Evolutionary conservation across 257 asterid genomes (phyloP).

Genomic region (Salvia rosmarinus): DNA sequence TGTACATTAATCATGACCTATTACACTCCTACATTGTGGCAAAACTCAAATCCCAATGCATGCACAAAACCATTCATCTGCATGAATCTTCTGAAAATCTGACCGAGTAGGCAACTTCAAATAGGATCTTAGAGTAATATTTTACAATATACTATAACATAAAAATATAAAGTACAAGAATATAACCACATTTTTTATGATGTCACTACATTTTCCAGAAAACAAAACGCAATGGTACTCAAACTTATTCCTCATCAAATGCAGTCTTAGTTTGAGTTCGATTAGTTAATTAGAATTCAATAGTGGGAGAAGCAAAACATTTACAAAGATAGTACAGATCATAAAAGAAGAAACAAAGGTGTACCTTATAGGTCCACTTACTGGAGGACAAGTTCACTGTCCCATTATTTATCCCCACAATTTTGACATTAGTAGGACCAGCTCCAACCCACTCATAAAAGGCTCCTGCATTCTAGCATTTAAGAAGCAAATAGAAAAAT

Average conservation of each 20-base stretch:
- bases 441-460: conserved; percentile 89
- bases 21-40: conserved; percentile 2
- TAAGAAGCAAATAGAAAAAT: conserved; percentile 23
- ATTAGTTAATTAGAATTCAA: not conserved
- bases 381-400: conserved; percentile 63
- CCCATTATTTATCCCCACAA: conserved; percentile 68
- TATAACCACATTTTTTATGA: no score
- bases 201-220: no score
- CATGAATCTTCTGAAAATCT: not conserved
- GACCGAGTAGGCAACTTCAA: not conserved
- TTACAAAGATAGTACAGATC: conserved; percentile 19
- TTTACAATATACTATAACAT: no score
- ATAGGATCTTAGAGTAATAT: no score
- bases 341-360: conserved; percentile 24
- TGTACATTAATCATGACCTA: conserved; percentile 15
- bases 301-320: not conserved
- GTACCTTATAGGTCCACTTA: conserved; percentile 80
- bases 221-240: not conserved
- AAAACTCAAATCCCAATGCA: not conserved
- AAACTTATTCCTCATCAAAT: not conserved
- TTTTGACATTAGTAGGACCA: conserved; percentile 74
- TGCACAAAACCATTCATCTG: not conserved
- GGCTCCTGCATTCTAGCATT: conserved; percentile 80
- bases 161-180: no score
- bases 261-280: not conserved